Evolutionary conservation across 106 monocot genomes (phyloP), one percentile per base, ranked within the genome.

Genomic region (Dioscorea zingiberensis): DNA sequence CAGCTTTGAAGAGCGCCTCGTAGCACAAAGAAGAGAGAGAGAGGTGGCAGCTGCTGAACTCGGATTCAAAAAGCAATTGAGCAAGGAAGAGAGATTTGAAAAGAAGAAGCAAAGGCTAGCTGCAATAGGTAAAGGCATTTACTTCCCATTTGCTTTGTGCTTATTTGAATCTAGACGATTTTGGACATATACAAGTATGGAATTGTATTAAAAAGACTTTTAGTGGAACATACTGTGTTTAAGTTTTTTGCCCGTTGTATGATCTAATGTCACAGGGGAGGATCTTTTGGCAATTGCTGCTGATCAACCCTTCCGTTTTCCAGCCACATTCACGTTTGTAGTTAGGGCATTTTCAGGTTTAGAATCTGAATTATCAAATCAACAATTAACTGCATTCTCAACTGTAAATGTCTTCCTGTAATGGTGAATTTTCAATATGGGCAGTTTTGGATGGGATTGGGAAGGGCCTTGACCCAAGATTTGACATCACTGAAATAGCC

Each of bases 271-370:
- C 71, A 48, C 77, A 98, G 98, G 98, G 56, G 98, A 98, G 76
- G 98, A 98, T 87, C 86, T 98, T 60, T 67, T 98, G 69, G 71
- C 98, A 68, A 98, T 98, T 78, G 89, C 98, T 73, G 74, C 98
- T 60, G 98, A 98, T 80, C 98, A 98, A 73, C 98, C 98, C 56
- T 98, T 98, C 58, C 88, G 98, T 21, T 98, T 98, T 76, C 98
- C 98, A 25, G 98, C 98, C 18, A 98, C 98, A 62, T 98, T 98
- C 73, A 98, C 98, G 57, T 98, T 98, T 87, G 98, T 98, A 74
- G 98, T 98, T 23, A 86, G 98, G 72, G 93, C 98, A 73, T 98
- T 98, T 87, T 93, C 98, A 78, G 98, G 98, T 98, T 29, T 58
- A 25, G 25, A 15, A 68, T 74, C 21, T 27, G 60, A 63, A 11